A percentile compares a stretch with the other conserved stretches of the same genome.
Evolutionary conservation across 1,284 basidiomycete species (phyloP).

Genomic region (Naganishia albida): DNA sequence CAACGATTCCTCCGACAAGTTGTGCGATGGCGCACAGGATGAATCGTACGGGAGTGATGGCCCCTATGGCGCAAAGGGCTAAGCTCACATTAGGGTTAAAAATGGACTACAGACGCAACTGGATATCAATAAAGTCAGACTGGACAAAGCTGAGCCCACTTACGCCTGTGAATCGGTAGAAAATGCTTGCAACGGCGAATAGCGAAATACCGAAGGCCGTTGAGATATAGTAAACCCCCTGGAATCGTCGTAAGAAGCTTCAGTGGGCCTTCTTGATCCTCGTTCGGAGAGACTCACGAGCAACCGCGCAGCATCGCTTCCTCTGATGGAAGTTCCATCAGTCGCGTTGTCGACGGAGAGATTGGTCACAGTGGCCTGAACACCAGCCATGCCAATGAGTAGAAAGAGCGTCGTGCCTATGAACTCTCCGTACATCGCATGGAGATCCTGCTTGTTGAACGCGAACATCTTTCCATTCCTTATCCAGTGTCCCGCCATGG

Average conservation of each 20-base stretch:
- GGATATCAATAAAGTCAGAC: slow-evolving; percentile 38
- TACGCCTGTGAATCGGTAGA: slow-evolving; percentile 69
- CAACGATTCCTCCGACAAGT: slow-evolving; percentile 46
- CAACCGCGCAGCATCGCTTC: slow-evolving; percentile 38
- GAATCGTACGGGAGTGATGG: slow-evolving; percentile 64
- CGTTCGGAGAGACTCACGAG: slow-evolving; percentile 34
- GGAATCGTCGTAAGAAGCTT: too few species aligned
- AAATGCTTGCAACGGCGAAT: slow-evolving; percentile 69
- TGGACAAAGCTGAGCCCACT: background rate
- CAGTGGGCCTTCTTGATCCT: background rate
- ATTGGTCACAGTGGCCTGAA: slow-evolving; percentile 42
- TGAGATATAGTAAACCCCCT: slow-evolving; percentile 61
- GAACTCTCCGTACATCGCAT: slow-evolving; percentile 33
- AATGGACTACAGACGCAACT: slow-evolving; percentile 38
- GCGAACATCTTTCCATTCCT: background rate
- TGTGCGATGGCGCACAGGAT: slow-evolving; percentile 66
- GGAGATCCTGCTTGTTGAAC: slow-evolving; percentile 28
- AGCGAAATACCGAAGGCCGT: slow-evolving; percentile 67
- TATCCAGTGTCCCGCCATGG: slow-evolving; percentile 25
- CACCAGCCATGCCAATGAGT: slow-evolving; percentile 28
- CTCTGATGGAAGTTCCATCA: slow-evolving; percentile 32
- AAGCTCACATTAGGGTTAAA: slow-evolving; percentile 72
- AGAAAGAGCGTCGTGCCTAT: slow-evolving; percentile 30
- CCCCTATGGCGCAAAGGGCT: slow-evolving; percentile 64
- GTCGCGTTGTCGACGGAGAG: slow-evolving; percentile 30